Evolutionary conservation across 352 stramenopile species (phyloP), one percentile per base, ranked within the genome.

Genomic region (Phytopythium ostracodes): DNA sequence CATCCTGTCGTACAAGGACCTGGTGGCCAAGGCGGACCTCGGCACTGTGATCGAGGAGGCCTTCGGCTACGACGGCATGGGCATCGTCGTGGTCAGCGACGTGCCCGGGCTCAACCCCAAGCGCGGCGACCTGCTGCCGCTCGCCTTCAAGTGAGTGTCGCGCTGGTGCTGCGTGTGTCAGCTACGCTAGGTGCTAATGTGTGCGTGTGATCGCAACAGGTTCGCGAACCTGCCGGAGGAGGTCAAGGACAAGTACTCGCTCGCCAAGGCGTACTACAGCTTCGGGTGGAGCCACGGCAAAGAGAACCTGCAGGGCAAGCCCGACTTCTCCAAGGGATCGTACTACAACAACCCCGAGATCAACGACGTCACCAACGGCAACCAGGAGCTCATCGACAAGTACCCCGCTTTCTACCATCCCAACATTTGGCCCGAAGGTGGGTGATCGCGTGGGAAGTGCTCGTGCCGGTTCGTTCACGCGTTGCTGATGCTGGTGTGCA

Each of bases 331-430:
- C 61, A 99, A 99, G 70, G 96, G 89, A 3, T 97, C 87, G 58
- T 99, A 97, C 71, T 99, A 99, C 77, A 98, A 98, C 72, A 99
- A 99, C 79, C 95, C 96, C 6, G 69, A 98, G 56, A 79, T 77
- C 24, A 97, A 99, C 79, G 70, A 81, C 56, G 80, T 91, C 17
- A 88, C 85, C 7, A 68, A 81, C 56, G 76, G 78, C 59, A 74
- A 97, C 70, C 72, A 94, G 29, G 67, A 82, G 50, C 73, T 96
- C 33, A 88, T 96, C 33, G 54, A 68, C 51, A 73, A 81, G 61
- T 92, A 88, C 75, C 94, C 93, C 59, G 84, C 89, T 17, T 98
- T 98, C 71, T 95, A 92, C 68, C 87, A 96, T 65, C 87, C 91
- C 10, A 99, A 99, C 74, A 84, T 98, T 11, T 99, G 93, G 92